Percentiles rank a stretch among this genome's conserved stretches.
phyloP scores from a whole-genome alignment of 306 rosid genomes.

The Fragaria nilgerrensis region DNA sequence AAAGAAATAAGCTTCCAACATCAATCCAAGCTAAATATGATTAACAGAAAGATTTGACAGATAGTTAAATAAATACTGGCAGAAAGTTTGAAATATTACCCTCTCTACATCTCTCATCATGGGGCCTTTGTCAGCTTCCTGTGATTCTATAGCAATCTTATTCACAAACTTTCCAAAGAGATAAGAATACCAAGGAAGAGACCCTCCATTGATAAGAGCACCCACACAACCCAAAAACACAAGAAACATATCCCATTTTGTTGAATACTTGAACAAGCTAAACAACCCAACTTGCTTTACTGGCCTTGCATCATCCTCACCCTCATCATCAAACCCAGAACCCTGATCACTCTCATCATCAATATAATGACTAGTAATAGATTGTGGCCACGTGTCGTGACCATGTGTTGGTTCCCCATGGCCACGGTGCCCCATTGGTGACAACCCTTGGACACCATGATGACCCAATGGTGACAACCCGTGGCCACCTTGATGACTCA shows the following conservation, averaged over 20 bases:
- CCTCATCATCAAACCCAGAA: slow-evolving; percentile 46
- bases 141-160: slow-evolving; percentile 50
- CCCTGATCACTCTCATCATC: slow-evolving; percentile 21
- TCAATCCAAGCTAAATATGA: neutral
- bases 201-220: slow-evolving; percentile 82
- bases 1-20: neutral
- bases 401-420: neutral
- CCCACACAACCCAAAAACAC: slow-evolving; percentile 83
- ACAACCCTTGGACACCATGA: neutral
- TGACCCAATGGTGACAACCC: slow-evolving; percentile 9
- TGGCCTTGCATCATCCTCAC: slow-evolving; percentile 45
- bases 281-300: slow-evolving; percentile 60
- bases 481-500: neutral
- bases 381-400: neutral
- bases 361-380: neutral
- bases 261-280: slow-evolving; percentile 75
- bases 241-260: slow-evolving; percentile 71
- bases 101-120: slow-evolving; percentile 56
- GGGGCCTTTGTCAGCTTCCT: slow-evolving; percentile 19
- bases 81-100: slow-evolving; percentile 34
- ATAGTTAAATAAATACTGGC: neutral
- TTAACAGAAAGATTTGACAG: neutral
- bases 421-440: neutral
- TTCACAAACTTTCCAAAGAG: slow-evolving; percentile 69
- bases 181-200: slow-evolving; percentile 82